Percentiles rank a stretch among this genome's conserved stretches.
phyloP scores from a whole-genome alignment of 129 eudicot species.

The Helianthus annuus region DNA sequence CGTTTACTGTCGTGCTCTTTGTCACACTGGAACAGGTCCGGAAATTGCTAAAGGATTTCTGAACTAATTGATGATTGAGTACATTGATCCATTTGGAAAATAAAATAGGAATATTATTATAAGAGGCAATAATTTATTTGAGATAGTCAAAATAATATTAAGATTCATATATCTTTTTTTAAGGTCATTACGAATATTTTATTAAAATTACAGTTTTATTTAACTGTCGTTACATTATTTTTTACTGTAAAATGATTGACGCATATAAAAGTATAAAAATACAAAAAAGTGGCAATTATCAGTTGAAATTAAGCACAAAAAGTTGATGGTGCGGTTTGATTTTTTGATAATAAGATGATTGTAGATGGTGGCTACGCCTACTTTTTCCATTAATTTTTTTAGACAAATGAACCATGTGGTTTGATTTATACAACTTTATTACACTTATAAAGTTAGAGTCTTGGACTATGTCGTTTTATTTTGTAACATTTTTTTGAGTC shows the following conservation, averaged over 20 bases:
- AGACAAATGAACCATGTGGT: too few relatives aligned
- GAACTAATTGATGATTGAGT: not conserved
- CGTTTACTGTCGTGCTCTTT: conserved; percentile 84
- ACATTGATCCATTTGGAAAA: not conserved
- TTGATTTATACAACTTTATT: too few relatives aligned
- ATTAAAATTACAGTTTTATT: not conserved
- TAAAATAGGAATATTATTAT: not conserved
- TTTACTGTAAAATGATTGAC: not conserved
- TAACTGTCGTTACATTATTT: not conserved
- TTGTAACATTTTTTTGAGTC: too few relatives aligned
- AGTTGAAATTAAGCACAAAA: not conserved
- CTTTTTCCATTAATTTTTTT: not conserved
- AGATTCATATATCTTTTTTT: not conserved
- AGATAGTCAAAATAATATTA: not conserved
- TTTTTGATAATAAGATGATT: not conserved
- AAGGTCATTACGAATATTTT: not conserved
- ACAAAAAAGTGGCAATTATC: not conserved
- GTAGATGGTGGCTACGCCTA: not conserved
- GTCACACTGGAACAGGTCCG: conserved; percentile 89
- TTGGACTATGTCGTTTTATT: too few relatives aligned
- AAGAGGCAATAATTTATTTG: not conserved
- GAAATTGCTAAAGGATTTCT: conserved; percentile 77
- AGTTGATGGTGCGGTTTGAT: not conserved
- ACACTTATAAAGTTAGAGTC: too few relatives aligned
- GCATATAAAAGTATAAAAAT: not conserved